Base-by-base conservation (phyloP, 1,284 basidiomycete genomes). In the Caloboletus inedulis region DNA sequence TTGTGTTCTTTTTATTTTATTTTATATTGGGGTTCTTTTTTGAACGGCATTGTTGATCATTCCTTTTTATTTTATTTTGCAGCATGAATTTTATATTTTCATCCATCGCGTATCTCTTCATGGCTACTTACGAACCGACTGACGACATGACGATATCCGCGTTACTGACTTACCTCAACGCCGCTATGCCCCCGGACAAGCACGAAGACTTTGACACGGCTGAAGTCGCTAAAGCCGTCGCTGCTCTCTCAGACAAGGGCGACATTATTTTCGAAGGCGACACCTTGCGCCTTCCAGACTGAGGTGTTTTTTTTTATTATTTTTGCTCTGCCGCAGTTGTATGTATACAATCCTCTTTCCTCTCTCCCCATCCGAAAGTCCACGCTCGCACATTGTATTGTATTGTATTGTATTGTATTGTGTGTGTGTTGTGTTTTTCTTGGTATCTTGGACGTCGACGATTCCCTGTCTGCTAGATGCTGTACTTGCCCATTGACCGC, bases 171-270 rank as follows among this genome's bases (percentile, higher is more conserved):
- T 87, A 86, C 64, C 74, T 89, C 51, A 89, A 89, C 60, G 81
- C 85, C 3, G 84, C 84, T 8, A 79, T 88, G 73, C 87, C 85
- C 3, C 74, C 73, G 13, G 86, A 88, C 65, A 89, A 87, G 67
- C 81, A 87, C 64, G 86, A 88, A 70, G 86, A 89, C 57, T 89
- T 87, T 56, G 87, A 89, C 65, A 86, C 84, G 12, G 75, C 75
- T 3, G 86, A 89, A 69, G 84, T 89, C 12, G 79, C 77, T 12
- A 78, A 77, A 53, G 78, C 77, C 12, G 80, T 79, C n/a, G 77
- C 71, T 16, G 66, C 72, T 13, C 64, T 86, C 44, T 76, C 77
- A 51, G 80, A 82, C 47, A 74, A 74, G 54, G 79, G 80, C 1
- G 69, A 74, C 47, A 72, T 83, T 29, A 63, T 74, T 25, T 76